A percentile compares a stretch with the other conserved stretches of the same genome.
phyloP scores from a whole-genome alignment of 345 rosid species.

The Lumnitzera littorea region DNA sequence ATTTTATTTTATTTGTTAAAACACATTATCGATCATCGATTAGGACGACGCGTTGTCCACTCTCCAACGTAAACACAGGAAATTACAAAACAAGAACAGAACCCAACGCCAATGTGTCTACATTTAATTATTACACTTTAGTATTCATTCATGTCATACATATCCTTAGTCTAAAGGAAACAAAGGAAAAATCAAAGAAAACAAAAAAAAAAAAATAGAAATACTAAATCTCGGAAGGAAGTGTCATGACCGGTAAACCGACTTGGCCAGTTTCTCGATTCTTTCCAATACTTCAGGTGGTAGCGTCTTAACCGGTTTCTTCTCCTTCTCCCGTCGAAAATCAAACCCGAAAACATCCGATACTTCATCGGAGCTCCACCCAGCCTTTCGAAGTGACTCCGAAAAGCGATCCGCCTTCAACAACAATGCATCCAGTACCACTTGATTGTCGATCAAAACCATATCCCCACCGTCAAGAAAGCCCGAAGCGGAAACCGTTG shows the following conservation, averaged over 20 bases:
- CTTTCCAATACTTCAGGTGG: slow-evolving; percentile 66
- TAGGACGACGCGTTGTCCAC: too few species aligned
- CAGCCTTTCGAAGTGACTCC: slow-evolving; percentile 76
- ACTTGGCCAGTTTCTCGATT: slow-evolving; percentile 75
- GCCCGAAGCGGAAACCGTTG: slow-evolving; percentile 76
- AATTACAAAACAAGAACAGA: too few species aligned
- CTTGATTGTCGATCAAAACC: slow-evolving; percentile 73
- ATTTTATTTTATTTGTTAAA: too few species aligned
- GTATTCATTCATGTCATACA: too few species aligned
- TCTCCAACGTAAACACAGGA: too few species aligned
- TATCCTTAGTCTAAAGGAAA: too few species aligned
- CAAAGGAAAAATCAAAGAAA: too few species aligned
- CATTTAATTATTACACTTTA: too few species aligned
- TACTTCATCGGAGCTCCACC: slow-evolving; percentile 98
- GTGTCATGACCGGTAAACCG: slow-evolving; percentile 36
- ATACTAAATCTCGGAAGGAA: too few species aligned
- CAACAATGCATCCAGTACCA: slow-evolving; percentile 69
- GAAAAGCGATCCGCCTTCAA: slow-evolving; percentile 88
- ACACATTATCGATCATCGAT: too few species aligned
- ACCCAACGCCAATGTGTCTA: too few species aligned
- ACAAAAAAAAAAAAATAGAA: too few species aligned
- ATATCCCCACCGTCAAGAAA: slow-evolving; percentile 71
- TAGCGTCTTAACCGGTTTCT: slow-evolving; percentile 57
- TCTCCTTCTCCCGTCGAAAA: slow-evolving; percentile 73
- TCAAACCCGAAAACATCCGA: slow-evolving; percentile 82